phyloP scores from a whole-genome alignment of 2,329 filamentous ascomycete genomes.

The Neonectria neomacrospora region DNA sequence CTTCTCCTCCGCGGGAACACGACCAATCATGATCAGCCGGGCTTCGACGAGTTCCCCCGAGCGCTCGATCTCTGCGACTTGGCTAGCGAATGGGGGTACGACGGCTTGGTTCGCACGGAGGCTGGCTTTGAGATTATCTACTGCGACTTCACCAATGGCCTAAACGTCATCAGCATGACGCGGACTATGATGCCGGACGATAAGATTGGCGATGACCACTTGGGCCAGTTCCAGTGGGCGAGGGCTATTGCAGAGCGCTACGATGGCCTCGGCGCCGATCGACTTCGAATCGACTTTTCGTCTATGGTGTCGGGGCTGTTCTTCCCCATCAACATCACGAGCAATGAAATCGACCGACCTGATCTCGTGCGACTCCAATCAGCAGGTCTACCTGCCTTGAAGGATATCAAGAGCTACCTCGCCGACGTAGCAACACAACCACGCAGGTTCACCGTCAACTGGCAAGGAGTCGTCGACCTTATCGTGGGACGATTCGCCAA shows the following conservation, averaged over 20 bases:
- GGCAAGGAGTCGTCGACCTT: constrained; percentile 75
- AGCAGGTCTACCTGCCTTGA: constrained; percentile 46
- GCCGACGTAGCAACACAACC: constrained; percentile 53
- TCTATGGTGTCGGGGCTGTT: constrained; percentile 63
- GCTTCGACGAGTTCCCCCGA: constrained; percentile 60
- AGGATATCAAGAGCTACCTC: constrained; percentile 56
- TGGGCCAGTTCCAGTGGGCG: constrained; percentile 54
- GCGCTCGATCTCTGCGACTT: constrained; percentile 67
- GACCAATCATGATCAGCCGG: constrained; percentile 11
- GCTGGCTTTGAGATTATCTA: constrained; percentile 77
- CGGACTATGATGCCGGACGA: constrained; percentile 39
- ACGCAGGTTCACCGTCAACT: constrained; percentile 58
- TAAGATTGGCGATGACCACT: constrained; percentile 26
- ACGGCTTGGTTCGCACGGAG: constrained; percentile 75
- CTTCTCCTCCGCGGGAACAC: constrained; percentile 62
- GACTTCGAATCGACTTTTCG: constrained; percentile 59
- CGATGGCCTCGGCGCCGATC: constrained; percentile 55
- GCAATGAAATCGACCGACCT: constrained; percentile 48
- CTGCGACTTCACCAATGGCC: constrained; percentile 66
- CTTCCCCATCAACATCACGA: constrained; percentile 62
- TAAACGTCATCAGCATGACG: constrained; percentile 51
- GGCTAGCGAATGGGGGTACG: constrained; percentile 65
- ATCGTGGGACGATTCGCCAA: constrained; percentile 70
- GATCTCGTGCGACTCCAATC: constrained; percentile 49
- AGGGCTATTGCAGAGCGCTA: constrained; percentile 58